Base-by-base conservation (phyloP, 2,329 filamentous ascomycete species). In the Emmonsiellopsis sp. region DNA sequence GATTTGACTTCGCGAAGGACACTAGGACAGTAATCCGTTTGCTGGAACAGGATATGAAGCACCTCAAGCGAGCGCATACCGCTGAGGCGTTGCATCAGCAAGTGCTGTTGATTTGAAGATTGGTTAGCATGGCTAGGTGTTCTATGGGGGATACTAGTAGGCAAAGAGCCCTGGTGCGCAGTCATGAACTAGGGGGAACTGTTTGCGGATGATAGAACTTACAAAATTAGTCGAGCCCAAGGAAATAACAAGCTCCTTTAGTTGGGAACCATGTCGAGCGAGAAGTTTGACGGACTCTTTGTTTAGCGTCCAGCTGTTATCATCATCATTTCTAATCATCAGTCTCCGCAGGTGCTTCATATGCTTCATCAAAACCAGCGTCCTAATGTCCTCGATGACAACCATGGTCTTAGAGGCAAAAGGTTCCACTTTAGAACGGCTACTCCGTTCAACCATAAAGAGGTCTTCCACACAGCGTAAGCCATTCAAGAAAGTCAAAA, bases 321-420 rank as follows among this genome's bases (percentile, higher is more conserved):
- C 73, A 17, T 68, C 62, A 49, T 81, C 74, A 58, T 85, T 82
- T 61, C 80, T 79, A 58, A 86, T 77, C 73, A 84, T 78, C 14
- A 86, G 64, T 9, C 78, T 71, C 61, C 73, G 77, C 14, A 86
- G 65, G 0, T 71, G 76, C 9, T 61, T 60, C 53, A 80, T 71
- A 61, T 86, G 83, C 66, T 78, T 83, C 63, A 74, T 77, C 31
- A 86, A 71, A 0, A 80, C 76, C 13, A 77, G 60, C 11, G 74
- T 74, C 3, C 80, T 75, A 52, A 86, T 85, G 51, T 82, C 75
- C n/a, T 78, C 75, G 7, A 82, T 80, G 0, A 69, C 75, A 1
- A 76, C 72, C 1, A 68, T 71, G 0, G 77, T 76, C 52, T 73
- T 76, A 5, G 75, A 71, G 2, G 78, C 75, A 50, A 81, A 76